Percentiles rank a stretch among this genome's conserved stretches.
These are phyloP conservation scores for Pseudogymnoascus destructans DNA, from an alignment of 2,329 filamentous ascomycete species.

Conservation along the genomic window DNA sequence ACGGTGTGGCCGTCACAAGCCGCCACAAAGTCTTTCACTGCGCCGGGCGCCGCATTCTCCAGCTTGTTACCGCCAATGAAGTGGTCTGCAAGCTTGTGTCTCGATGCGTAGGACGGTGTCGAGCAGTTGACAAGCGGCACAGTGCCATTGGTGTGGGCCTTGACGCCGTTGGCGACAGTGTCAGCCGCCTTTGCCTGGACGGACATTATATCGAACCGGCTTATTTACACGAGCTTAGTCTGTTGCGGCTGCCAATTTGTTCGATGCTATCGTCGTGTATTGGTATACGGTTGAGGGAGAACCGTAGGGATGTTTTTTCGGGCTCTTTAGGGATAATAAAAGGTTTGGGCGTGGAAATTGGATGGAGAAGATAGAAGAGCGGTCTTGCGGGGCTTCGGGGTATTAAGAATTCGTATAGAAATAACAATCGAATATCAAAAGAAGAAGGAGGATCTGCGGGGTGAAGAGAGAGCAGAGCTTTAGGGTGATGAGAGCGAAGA, in stretches of 20 bases:
- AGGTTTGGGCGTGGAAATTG: neutral
- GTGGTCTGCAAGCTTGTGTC: conserved; percentile 74
- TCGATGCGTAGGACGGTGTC: conserved; percentile 56
- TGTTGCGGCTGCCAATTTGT: neutral
- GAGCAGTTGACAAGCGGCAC: conserved; percentile 44
- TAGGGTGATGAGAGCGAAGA: neutral
- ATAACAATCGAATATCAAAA: conserved; percentile 2
- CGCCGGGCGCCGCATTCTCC: conserved; percentile 65
- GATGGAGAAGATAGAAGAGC: neutral
- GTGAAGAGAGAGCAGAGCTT: conserved; percentile 6
- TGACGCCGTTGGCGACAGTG: conserved; percentile 22
- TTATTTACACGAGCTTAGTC: neutral
- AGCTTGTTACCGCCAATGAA: conserved; percentile 94
- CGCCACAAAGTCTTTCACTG: conserved; percentile 92
- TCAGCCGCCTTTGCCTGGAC: conserved; percentile 1
- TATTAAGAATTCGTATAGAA: conserved; percentile 9
- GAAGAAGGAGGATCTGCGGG: neutral
- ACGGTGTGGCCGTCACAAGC: conserved; percentile 88
- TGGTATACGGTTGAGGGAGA: neutral
- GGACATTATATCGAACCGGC: neutral
- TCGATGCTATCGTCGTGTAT: neutral
- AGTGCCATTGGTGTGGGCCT: conserved; percentile 25
- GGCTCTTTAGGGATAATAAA: conserved; percentile 8
- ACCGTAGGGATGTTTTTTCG: neutral
- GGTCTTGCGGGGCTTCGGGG: neutral